Conservation (phyloP, 2,329 filamentous ascomycete genomes). For the Ploettnerulaceae sp. region DNA sequence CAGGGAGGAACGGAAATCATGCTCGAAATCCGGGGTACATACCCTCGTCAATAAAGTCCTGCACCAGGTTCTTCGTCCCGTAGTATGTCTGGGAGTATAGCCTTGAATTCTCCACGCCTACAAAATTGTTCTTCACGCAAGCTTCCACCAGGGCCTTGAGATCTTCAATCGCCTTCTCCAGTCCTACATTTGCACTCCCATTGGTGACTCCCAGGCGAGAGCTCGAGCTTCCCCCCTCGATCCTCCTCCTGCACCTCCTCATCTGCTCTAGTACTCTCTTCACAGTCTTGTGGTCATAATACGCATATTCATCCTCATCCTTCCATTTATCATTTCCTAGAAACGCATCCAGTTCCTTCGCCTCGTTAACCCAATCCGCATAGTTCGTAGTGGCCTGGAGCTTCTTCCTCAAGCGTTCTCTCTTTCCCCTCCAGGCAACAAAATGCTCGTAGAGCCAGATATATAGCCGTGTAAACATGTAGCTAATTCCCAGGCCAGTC, state of each 20-base stretch:
- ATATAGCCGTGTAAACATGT: conserved; percentile 79
- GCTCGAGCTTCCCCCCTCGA: conserved; percentile 49
- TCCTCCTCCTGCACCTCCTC: conserved; percentile 50
- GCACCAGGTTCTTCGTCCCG: conserved; percentile 91
- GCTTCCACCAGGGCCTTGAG: conserved; percentile 75
- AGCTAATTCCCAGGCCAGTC: conserved; percentile 63
- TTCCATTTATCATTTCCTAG: conserved; percentile 80
- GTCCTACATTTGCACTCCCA: conserved; percentile 34
- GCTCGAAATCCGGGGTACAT: conserved; percentile 31
- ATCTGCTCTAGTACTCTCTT: conserved; percentile 73
- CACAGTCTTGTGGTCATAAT: conserved; percentile 88
- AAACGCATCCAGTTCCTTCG: conserved; percentile 72
- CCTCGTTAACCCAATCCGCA: conserved; percentile 75
- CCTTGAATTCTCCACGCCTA: conserved; percentile 85
- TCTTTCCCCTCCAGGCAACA: conserved; percentile 79
- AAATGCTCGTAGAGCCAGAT: conserved; percentile 91
- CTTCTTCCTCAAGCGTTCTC: conserved; percentile 64
- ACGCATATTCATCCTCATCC: conserved; percentile 68
- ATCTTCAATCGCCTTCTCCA: conserved; percentile 61
- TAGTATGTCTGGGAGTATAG: conserved; percentile 98
- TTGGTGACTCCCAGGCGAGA: conserved; percentile 28
- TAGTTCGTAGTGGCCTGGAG: conserved; percentile 72
- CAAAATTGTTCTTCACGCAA: conserved; percentile 97
- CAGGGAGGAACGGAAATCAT: background rate
- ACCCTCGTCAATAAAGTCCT: conserved; percentile 84